These are phyloP conservation scores for Dendrostoma leiphaemia DNA, from an alignment of 2,329 filamentous ascomycete species.

Conservation along the genomic window DNA sequence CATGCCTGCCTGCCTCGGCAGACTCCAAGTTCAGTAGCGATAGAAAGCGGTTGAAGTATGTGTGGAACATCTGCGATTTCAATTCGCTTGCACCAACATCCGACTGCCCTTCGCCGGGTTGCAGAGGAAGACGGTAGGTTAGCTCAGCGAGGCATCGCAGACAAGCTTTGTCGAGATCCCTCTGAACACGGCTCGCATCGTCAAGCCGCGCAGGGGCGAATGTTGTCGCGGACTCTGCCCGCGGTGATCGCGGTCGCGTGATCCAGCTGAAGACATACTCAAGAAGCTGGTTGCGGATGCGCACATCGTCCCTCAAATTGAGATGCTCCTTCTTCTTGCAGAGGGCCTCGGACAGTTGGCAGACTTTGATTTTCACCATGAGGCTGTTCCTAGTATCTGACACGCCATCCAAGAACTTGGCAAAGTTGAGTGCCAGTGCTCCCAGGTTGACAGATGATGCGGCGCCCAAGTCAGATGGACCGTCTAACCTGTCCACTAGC, in stretches of 20 bases:
- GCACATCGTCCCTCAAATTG: constrained; percentile 66
- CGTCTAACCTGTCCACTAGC: constrained; percentile 63
- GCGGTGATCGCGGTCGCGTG: constrained; percentile 55
- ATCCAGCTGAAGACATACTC: constrained; percentile 71
- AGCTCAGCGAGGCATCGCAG: constrained; percentile 64
- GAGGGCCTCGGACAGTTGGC: constrained; percentile 64
- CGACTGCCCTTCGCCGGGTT: constrained; percentile 62
- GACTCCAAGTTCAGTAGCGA: constrained; percentile 62
- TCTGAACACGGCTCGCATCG: constrained; percentile 57
- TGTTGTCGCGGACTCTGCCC: constrained; percentile 37
- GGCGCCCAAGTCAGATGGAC: constrained; percentile 59
- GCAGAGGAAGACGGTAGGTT: constrained; percentile 64
- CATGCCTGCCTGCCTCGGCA: constrained; percentile 40
- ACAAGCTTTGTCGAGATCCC: constrained; percentile 65
- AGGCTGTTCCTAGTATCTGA: constrained; percentile 54
- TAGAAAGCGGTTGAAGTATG: constrained; percentile 68
- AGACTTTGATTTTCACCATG: constrained; percentile 67
- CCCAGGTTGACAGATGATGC: constrained; percentile 64
- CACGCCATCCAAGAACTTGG: constrained; percentile 62
- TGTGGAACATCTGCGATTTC: constrained; percentile 70
- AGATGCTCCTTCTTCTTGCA: constrained; percentile 66
- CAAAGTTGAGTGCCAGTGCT: constrained; percentile 62
- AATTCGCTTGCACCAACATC: constrained; percentile 67
- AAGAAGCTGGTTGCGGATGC: constrained; percentile 65
- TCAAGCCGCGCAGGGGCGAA: constrained; percentile 48